Conservation (phyloP, 2,329 filamentous ascomycete genomes). For the Lachnellula subtilissima region DNA sequence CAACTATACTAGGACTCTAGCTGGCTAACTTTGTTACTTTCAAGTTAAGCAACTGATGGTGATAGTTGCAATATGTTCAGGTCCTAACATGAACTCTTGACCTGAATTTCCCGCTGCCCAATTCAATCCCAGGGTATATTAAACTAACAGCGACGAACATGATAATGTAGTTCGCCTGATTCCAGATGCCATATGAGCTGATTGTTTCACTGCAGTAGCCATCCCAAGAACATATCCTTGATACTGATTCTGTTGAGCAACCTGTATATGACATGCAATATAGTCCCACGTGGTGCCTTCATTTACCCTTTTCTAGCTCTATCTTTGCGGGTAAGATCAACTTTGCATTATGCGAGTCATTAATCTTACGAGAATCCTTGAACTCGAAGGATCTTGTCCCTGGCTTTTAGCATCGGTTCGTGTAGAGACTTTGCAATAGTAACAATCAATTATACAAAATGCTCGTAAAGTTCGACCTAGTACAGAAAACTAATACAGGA, state of each 20-base stretch:
- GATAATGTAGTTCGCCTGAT: too few species aligned
- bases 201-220: not conserved
- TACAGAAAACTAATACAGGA: too few species aligned
- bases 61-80: too few species aligned
- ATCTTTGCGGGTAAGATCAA: not conserved
- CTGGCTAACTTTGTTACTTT: too few species aligned
- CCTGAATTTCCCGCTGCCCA: too few species aligned
- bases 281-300: not conserved
- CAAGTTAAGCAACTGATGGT: too few species aligned
- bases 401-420: not conserved
- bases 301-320: not conserved
- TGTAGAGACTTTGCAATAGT: not conserved
- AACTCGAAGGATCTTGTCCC: not conserved
- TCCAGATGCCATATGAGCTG: not conserved
- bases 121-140: too few species aligned
- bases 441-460: not conserved
- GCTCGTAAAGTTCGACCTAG: not conserved
- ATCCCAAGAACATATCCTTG: not conserved
- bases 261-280: not conserved
- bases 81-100: too few species aligned
- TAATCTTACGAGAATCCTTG: not conserved
- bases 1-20: too few species aligned
- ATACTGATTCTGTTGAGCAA: not conserved
- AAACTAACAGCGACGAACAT: too few species aligned
- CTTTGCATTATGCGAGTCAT: not conserved